Evolutionary conservation across 2,329 filamentous ascomycete genomes (phyloP), one percentile per base, ranked within the genome.

Genomic region (Escovopsis weberi): DNA sequence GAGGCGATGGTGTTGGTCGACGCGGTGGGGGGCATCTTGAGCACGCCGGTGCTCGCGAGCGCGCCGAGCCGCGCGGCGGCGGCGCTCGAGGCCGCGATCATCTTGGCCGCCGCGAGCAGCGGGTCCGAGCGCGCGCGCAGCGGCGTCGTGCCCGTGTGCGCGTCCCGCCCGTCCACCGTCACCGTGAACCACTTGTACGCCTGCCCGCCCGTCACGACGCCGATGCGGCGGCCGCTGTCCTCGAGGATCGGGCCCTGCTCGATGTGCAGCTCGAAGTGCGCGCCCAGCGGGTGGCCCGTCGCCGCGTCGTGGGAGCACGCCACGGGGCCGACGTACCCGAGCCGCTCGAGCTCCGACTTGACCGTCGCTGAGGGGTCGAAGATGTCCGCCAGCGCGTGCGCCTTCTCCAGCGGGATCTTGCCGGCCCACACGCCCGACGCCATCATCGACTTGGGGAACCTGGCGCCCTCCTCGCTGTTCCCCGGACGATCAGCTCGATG

Each of bases 211-310:
- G 51, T 48, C 6, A 61, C 58, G 11, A 59, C 57, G 8, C 58
- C 58, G 35, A 61, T 53, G 34, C 49, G 54, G 30, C 45, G 52
- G 1, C 46, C 45, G 1, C 46, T 44, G 7, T 48, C 46, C 40
- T 88, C 78, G 1, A 93, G 69, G 32, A 85, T 74, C 0, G 55
- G 55, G 0, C 55, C 57, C 57, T 93, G 86, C 57, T 93, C 85
- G 42, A 89, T 89, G 55, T 91, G 85, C 9, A 91, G 68, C 58
- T 89, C 84, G 53, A 89, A 88, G 58, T 89, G 83, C 1, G 82
- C 83, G 1, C 74, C 78, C 61, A 87, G 75, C 0, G 80, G 80
- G n/a, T 50, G 50, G 2, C 53, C 48, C n/a, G 28, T 32, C 8
- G 30, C 32, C 2, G 44, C 33, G 26, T 47, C 45, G 26, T 43